phyloP scores from a whole-genome alignment of 2,329 filamentous ascomycete genomes.

The Diaporthe velutina region DNA sequence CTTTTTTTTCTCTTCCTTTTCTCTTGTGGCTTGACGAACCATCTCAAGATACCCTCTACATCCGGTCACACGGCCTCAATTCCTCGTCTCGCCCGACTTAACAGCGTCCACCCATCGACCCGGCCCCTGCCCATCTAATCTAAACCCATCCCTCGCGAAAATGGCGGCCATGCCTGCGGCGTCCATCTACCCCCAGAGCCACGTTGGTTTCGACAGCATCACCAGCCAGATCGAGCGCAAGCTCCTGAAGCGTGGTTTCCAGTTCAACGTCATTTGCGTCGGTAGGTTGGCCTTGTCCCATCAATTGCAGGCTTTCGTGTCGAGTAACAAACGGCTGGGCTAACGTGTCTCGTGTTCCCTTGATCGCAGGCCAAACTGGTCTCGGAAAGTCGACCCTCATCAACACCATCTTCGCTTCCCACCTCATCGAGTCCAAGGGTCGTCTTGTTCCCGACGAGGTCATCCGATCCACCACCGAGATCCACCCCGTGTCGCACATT shows the following conservation, averaged over 20 bases:
- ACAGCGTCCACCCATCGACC: slow-evolving; percentile 48
- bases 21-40: slow-evolving; percentile 38
- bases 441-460: slow-evolving; percentile 92
- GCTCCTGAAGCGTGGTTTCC: slow-evolving; percentile 98
- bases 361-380: slow-evolving; percentile 86
- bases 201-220: slow-evolving; percentile 99
- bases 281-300: slow-evolving; percentile 72
- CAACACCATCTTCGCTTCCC: slow-evolving; percentile 99
- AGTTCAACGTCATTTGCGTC: slow-evolving; percentile 99
- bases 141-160: slow-evolving; percentile 50
- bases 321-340: slow-evolving; percentile 34
- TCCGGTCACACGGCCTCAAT: slow-evolving; percentile 44
- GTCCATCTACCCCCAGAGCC: slow-evolving; percentile 90
- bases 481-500: slow-evolving; percentile 97
- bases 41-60: slow-evolving; percentile 37
- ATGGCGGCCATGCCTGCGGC: slow-evolving; percentile 75
- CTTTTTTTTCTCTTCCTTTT: slow-evolving; percentile 15
- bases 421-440: slow-evolving; percentile 99
- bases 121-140: slow-evolving; percentile 46
- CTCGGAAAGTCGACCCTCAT: slow-evolving; percentile 99
- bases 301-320: background rate
- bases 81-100: slow-evolving; percentile 51
- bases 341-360: slow-evolving; percentile 49
- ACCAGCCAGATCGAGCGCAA: slow-evolving; percentile 99
- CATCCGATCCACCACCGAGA: slow-evolving; percentile 96